Base-by-base conservation (phyloP, 163 green algal genomes). In the Chlamydomonas reinhardtii region DNA sequence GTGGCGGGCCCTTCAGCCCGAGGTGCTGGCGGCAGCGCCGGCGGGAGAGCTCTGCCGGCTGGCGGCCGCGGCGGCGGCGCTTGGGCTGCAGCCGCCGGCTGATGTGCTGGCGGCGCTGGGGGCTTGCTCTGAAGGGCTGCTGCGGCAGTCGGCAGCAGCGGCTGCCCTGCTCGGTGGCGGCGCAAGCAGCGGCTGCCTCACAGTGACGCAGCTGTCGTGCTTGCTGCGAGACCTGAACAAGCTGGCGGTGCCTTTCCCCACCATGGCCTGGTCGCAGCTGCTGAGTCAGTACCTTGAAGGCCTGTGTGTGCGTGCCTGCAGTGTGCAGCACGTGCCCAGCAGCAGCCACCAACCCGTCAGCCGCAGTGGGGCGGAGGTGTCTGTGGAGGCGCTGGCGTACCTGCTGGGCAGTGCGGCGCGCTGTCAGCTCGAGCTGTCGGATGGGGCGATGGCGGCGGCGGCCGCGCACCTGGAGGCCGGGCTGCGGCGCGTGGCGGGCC, bases 41-140 rank as follows among this genome's bases (percentile, higher is more conserved):
- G 31, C 69, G 54, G 52, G 32, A 25, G 19, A n/a, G 68, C 32
- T 86, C 20, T 86, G 79, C 43, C 27, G 17, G 32, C 52, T 86
- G 79, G 68, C 68, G 69, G 79, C 79, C 25, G 79, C 79, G 31
- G 19, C 72, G 31, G 79, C 79, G 79, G 68, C 52, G 69, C 54
- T 78, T 69, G 39, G 54, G 54, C 24, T 32, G 27, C 32, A 78
- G 79, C 79, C 68, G 69, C 79, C 68, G 31, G 19, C 59, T 32
- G 79, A 2, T 32, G 34, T 86, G 15, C 16, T 78, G 68, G 37
- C 31, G 48, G 68, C 79, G 68, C 22, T 86, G 5, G 52, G 34
- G 29, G 66, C 52, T 1, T 68, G 79, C 4, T 56, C 32, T 0
- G 79, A 86, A 24, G 32, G 1, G 11, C 1, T 78, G 52, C 56